phyloP scores from a whole-genome alignment of 1,284 basidiomycete genomes.

The Cutaneotrichosporon cavernicola region DNA sequence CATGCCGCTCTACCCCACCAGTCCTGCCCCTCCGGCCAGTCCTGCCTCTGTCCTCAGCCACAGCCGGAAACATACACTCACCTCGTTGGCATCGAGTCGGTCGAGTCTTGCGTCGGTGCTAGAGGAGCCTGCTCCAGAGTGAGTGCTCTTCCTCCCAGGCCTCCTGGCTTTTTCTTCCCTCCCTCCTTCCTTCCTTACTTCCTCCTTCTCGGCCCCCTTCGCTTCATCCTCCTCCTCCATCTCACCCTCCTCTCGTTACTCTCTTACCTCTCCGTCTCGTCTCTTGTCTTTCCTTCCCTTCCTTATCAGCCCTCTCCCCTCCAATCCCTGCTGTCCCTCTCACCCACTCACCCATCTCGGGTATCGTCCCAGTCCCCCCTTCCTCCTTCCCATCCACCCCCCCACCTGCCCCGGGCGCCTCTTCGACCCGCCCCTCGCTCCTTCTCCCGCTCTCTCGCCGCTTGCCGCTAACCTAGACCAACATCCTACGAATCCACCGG shows the following conservation, averaged over 20 bases:
- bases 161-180: neutral
- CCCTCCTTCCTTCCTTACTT: neutral
- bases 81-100: neutral
- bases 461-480: neutral
- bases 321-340: no score
- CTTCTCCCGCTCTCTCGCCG: no score
- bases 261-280: no score
- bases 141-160: neutral
- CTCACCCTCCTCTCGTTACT: no score
- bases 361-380: no score
- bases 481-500: constrained; percentile 6
- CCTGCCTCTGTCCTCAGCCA: neutral
- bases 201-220: neutral
- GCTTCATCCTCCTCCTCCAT: no score
- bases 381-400: no score
- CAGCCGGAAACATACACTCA: neutral
- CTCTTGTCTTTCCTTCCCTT: no score
- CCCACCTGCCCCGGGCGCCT: no score
- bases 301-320: no score
- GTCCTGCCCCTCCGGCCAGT: neutral
- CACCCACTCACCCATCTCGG: no score
- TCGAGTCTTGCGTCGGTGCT: neutral
- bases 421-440: no score
- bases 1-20: neutral
- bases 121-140: neutral